Percentiles rank a stretch among this genome's conserved stretches.
phyloP scores from a whole-genome alignment of 371 early-diverging fungal genomes.

The Scutellospora calospora region DNA sequence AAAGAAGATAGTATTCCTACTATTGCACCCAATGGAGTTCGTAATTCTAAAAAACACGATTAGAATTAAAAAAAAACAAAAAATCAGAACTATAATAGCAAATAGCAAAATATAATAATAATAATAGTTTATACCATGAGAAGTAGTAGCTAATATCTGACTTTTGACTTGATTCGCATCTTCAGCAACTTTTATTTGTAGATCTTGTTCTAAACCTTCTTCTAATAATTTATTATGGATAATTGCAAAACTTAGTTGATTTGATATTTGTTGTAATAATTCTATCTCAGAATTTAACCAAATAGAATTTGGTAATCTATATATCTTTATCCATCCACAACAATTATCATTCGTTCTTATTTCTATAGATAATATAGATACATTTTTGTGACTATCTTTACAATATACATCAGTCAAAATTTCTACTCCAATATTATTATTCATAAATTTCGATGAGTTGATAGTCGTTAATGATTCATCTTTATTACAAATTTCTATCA shows the following conservation, averaged over 20 bases:
- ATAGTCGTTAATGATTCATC: not conserved
- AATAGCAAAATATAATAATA: too few relatives aligned
- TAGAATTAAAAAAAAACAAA: not conserved
- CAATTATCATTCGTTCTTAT: constrained; percentile 4
- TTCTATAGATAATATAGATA: constrained; percentile 8
- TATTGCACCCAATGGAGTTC: constrained; percentile 63
- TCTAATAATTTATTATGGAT: constrained; percentile 51
- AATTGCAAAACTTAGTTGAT: constrained; percentile 54
- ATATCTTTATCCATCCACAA: constrained; percentile 44
- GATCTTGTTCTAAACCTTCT: constrained; percentile 50
- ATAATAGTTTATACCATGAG: constrained; percentile 48
- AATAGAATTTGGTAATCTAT: constrained; percentile 27
- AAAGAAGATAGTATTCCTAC: constrained; percentile 52
- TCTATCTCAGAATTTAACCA: constrained; percentile 51
- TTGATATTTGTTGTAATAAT: constrained; percentile 53
- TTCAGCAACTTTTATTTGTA: constrained; percentile 55
- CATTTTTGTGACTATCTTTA: not conserved
- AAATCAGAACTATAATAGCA: not conserved
- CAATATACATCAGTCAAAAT: not conserved
- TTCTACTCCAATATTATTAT: not conserved
- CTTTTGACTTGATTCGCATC: constrained; percentile 54
- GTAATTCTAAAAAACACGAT: constrained; percentile 23
- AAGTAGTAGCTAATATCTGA: constrained; percentile 54
- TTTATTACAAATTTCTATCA: not conserved
- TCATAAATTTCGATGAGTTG: too few relatives aligned